Conservation (phyloP, 2,329 filamentous ascomycete species). For the Pseudopithomyces maydicus region DNA sequence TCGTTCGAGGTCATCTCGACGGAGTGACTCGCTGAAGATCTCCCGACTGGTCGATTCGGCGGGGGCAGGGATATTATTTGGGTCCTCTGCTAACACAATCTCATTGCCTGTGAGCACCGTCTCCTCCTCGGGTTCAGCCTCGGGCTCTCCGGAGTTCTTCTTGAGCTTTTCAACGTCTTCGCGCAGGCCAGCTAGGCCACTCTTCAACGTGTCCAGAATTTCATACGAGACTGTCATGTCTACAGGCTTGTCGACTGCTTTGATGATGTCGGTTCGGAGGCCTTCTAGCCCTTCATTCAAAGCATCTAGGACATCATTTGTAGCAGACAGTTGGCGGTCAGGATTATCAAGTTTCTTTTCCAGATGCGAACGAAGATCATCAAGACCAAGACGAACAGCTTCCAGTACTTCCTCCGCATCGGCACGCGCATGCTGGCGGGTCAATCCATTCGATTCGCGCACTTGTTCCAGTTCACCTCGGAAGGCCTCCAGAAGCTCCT, state of each 20-base stretch:
- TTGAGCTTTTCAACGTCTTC: conserved; percentile 79
- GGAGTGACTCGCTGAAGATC: conserved; percentile 56
- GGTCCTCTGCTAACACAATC: conserved; percentile 57
- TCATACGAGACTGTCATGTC: conserved; percentile 88
- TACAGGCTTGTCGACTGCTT: conserved; percentile 75
- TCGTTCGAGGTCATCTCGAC: conserved; percentile 78
- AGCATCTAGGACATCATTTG: conserved; percentile 64
- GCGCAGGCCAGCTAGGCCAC: conserved; percentile 76
- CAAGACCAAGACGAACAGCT: conserved; percentile 54
- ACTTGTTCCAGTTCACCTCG: conserved; percentile 57
- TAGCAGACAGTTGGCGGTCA: conserved; percentile 59
- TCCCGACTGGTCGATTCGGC: conserved; percentile 47
- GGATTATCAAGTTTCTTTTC: conserved; percentile 60
- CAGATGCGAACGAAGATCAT: conserved; percentile 55
- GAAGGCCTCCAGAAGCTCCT: conserved; percentile 59
- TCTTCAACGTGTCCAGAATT: conserved; percentile 83
- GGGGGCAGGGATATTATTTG: conserved; percentile 33
- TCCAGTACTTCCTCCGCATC: conserved; percentile 57
- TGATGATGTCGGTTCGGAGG: conserved; percentile 75
- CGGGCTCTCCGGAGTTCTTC: conserved; percentile 53
- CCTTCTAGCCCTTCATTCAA: conserved; percentile 74
- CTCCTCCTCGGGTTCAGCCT: conserved; percentile 53
- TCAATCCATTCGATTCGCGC: conserved; percentile 49
- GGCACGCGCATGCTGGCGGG: conserved; percentile 46
- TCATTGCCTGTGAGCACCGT: conserved; percentile 55